Percentiles rank a stretch among this genome's conserved stretches.
Evolutionary conservation across 1,284 basidiomycete genomes (phyloP).

Genomic region (Microbotryum scabiosae): DNA sequence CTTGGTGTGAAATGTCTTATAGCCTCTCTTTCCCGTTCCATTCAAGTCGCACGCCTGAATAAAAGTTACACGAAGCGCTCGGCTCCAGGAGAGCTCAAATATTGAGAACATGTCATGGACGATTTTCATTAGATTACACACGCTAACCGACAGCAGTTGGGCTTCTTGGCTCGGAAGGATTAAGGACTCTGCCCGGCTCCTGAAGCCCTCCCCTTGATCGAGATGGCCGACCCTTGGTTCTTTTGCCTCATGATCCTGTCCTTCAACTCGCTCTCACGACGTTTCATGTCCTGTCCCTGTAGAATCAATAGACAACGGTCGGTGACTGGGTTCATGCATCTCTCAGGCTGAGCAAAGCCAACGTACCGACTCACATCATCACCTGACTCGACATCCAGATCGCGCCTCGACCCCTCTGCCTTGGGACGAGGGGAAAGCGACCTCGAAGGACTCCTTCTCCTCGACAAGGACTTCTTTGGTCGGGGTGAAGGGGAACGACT

Average conservation of each 20-base stretch:
- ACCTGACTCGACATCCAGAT: neutral
- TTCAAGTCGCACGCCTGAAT: no score
- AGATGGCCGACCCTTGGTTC: neutral
- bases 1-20: no score
- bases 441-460: constrained; percentile 1
- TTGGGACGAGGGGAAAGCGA: neutral
- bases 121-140: no score
- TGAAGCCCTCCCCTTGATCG: no score
- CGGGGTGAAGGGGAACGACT: neutral
- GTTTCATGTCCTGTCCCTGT: neutral
- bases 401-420: neutral
- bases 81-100: no score
- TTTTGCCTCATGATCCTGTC: constrained; percentile 24
- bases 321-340: neutral
- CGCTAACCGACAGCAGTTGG: no score
- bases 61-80: no score
- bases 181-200: no score
- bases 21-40: no score
- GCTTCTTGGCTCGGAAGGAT: no score
- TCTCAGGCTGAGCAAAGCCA: neutral
- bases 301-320: neutral
- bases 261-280: constrained; percentile 19
- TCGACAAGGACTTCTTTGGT: neutral
- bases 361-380: neutral
- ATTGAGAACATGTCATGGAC: no score